phyloP scores from a whole-genome alignment of 2,329 filamentous ascomycete species.

The Aspergillus piperis region DNA sequence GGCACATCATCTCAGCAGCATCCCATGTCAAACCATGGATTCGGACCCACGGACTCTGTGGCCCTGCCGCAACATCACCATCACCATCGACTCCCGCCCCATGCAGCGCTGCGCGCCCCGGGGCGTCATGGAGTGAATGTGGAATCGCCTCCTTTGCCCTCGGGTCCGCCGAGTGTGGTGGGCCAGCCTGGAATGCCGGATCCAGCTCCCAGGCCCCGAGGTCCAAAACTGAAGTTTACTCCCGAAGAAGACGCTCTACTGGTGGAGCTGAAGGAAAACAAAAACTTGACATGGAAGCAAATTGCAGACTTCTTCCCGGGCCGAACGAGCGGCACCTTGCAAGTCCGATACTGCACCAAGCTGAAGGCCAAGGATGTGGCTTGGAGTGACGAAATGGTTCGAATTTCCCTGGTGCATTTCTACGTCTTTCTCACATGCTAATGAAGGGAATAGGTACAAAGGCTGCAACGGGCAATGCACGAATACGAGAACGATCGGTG shows the following conservation, averaged over 20 bases:
- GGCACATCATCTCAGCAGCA: slow-evolving; percentile 34
- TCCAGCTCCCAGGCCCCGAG: slow-evolving; percentile 76
- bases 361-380: slow-evolving; percentile 89
- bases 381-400: slow-evolving; percentile 91
- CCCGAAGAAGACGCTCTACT: slow-evolving; percentile 86
- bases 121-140: slow-evolving; percentile 61
- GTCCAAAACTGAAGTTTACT: slow-evolving; percentile 91
- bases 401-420: slow-evolving; percentile 8
- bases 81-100: slow-evolving; percentile 77
- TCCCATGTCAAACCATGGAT: slow-evolving; percentile 31
- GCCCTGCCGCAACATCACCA: slow-evolving; percentile 66
- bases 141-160: slow-evolving; percentile 47
- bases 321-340: slow-evolving; percentile 82
- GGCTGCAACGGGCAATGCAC: slow-evolving; percentile 41
- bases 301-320: slow-evolving; percentile 96
- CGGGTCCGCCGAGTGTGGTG: slow-evolving; percentile 78
- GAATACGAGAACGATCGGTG: slow-evolving; percentile 69
- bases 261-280: slow-evolving; percentile 90
- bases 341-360: slow-evolving; percentile 94
- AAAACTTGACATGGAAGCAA: slow-evolving; percentile 94
- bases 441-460: slow-evolving; percentile 34
- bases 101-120: slow-evolving; percentile 66
- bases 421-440: slow-evolving; percentile 11
- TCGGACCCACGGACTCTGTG: slow-evolving; percentile 43
- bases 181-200: slow-evolving; percentile 84